Evolutionary conservation across 352 stramenopile genomes (phyloP).

Genomic region (Phytophthora colocasiae): DNA sequence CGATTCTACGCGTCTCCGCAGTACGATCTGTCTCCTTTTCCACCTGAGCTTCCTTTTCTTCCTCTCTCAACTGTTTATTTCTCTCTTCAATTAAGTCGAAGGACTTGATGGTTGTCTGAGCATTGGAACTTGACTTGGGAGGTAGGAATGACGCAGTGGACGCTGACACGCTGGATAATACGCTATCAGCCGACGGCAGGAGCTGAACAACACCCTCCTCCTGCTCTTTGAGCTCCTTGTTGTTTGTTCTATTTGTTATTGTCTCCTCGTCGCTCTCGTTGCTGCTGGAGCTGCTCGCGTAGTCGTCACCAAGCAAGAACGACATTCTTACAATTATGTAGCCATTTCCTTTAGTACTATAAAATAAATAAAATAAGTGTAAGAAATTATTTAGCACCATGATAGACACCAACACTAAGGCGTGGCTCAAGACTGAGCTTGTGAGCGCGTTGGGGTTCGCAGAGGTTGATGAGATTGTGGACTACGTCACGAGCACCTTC

Average conservation of each 20-base stretch:
- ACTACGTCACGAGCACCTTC: slow-evolving; percentile 61
- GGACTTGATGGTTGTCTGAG: slow-evolving; percentile 20
- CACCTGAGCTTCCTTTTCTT: slow-evolving; percentile 20
- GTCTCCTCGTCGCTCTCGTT: slow-evolving; percentile 35
- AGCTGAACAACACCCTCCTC: not conserved
- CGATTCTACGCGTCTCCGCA: slow-evolving; percentile 7
- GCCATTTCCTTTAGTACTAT: slow-evolving; percentile 14
- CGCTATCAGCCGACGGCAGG: slow-evolving; percentile 53
- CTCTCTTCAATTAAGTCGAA: slow-evolving; percentile 48
- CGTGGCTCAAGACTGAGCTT: slow-evolving; percentile 70
- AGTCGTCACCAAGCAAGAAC: slow-evolving; percentile 58
- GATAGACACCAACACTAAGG: slow-evolving; percentile 36
- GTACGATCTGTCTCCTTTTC: not conserved
- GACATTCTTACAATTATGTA: slow-evolving; percentile 43
- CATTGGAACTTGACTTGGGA: slow-evolving; percentile 25
- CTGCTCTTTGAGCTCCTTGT: too few relatives aligned
- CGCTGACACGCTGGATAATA: slow-evolving; percentile 45
- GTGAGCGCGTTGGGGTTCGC: slow-evolving; percentile 67
- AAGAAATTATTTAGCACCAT: slow-evolving; percentile 17
- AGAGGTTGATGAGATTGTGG: slow-evolving; percentile 76
- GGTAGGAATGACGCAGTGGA: slow-evolving; percentile 50
- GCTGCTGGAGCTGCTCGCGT: slow-evolving; percentile 45
- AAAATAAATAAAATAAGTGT: too few relatives aligned
- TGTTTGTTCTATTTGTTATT: not conserved
- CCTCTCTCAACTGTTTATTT: slow-evolving; percentile 13